Conservation (phyloP, 192 early-diverging fungal species). For the Backusella westeae region DNA sequence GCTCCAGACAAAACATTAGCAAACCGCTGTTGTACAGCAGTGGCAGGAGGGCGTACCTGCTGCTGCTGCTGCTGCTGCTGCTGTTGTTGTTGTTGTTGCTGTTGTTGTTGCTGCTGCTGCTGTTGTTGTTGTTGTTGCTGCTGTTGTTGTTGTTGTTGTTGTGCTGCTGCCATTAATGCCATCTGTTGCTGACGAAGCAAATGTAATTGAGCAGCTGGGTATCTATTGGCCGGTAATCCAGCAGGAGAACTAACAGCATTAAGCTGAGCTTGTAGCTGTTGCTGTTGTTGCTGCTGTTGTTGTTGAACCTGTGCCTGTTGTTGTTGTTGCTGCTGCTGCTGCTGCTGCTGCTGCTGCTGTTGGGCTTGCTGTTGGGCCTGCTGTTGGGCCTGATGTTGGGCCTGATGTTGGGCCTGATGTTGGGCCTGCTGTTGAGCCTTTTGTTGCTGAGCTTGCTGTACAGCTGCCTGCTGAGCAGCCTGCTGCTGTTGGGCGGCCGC, state of each 20-base stretch:
- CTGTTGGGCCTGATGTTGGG: conserved; percentile 16
- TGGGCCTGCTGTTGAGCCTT: conserved; percentile 30
- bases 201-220: conserved; percentile 34
- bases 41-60: conserved; percentile 28
- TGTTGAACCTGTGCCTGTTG: conserved; percentile 28
- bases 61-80: conserved; percentile 28
- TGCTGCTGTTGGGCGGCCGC: conserved; percentile 37
- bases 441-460: conserved; percentile 18
- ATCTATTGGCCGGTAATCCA: conserved; percentile 17
- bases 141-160: conserved; percentile 22
- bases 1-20: conserved; percentile 13
- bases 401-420: conserved; percentile 16
- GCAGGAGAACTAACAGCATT: conserved; percentile 1
- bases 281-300: conserved; percentile 27
- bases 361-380: conserved; percentile 27
- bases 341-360: conserved; percentile 1
- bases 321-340: conserved; percentile 26
- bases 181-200: conserved; percentile 33
- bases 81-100: conserved; percentile 22
- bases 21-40: conserved; percentile 22
- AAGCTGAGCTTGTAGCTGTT: conserved; percentile 20
- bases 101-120: conserved; percentile 25
- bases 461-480: not conserved
- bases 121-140: conserved; percentile 25
- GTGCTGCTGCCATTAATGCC: conserved; percentile 34